Conservation (phyloP, 2,329 filamentous ascomycete species). For the Colletotrichum shisoi region DNA sequence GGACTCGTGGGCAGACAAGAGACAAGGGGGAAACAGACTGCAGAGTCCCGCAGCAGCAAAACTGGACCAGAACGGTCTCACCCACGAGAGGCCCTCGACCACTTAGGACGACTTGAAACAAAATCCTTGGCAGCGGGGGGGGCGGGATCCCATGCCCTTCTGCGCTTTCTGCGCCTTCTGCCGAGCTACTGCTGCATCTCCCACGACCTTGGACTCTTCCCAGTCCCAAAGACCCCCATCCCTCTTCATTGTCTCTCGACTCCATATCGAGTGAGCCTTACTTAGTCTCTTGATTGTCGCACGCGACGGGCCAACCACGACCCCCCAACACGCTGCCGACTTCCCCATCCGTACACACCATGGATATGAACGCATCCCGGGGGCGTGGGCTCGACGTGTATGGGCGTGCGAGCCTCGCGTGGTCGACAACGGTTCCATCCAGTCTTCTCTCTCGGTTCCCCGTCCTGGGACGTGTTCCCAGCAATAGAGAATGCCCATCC, state of each 20-base stretch:
- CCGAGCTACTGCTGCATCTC: constrained; percentile 8
- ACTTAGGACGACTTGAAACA: constrained; percentile 34
- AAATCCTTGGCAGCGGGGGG: neutral
- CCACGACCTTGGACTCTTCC: constrained; percentile 8
- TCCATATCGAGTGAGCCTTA: neutral
- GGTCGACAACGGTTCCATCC: constrained; percentile 16
- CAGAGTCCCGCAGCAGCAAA: constrained; percentile 19
- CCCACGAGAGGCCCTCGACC: constrained; percentile 21
- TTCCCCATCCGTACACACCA: constrained; percentile 22
- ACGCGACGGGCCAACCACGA: constrained; percentile 25
- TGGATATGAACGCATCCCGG: neutral
- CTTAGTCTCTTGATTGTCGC: constrained; percentile 7
- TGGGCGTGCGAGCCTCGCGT: constrained; percentile 5
- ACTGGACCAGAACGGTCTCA: constrained; percentile 29
- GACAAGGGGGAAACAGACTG: neutral
- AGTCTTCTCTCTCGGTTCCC: neutral
- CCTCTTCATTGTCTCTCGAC: neutral
- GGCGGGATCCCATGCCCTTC: neutral
- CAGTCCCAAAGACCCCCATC: neutral
- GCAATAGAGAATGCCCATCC: neutral
- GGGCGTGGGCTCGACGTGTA: neutral
- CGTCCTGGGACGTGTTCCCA: constrained; percentile 1
- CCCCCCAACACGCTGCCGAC: constrained; percentile 20
- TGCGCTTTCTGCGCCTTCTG: constrained; percentile 3
- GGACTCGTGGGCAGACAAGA: constrained; percentile 9